phyloP scores from a whole-genome alignment of 305 asterid species.

The Fraxinus velutina region DNA sequence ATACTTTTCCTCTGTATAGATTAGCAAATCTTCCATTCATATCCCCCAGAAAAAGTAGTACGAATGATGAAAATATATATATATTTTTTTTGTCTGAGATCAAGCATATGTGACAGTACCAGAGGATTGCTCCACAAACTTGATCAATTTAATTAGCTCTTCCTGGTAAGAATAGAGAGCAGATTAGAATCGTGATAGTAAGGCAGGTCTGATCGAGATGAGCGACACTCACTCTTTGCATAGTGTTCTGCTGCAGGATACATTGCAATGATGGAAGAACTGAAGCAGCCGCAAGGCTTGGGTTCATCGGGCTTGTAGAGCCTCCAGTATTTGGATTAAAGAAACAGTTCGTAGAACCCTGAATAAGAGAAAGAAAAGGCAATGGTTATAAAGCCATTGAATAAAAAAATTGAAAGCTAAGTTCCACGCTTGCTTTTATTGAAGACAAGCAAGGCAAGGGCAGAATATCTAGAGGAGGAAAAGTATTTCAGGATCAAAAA shows the following conservation, averaged over 20 bases:
- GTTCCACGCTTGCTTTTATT: constrained; percentile 22
- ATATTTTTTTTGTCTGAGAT: not conserved
- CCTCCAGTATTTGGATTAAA: constrained; percentile 45
- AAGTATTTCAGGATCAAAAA: not conserved
- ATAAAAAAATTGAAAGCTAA: constrained; percentile 25
- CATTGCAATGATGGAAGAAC: constrained; percentile 67
- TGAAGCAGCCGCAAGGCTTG: constrained; percentile 45
- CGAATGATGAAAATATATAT: not conserved
- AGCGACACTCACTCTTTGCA: constrained; percentile 62
- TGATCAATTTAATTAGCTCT: constrained; percentile 65
- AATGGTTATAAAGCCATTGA: constrained; percentile 42
- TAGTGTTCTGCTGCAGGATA: constrained; percentile 68
- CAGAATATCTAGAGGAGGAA: not conserved
- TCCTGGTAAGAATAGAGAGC: constrained; percentile 50
- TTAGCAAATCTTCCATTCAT: not conserved
- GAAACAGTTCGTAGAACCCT: constrained; percentile 49
- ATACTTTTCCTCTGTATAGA: not conserved
- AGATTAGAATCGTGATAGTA: constrained; percentile 28
- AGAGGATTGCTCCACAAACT: constrained; percentile 62
- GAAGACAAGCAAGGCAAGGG: not conserved
- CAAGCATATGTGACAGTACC: constrained; percentile 43
- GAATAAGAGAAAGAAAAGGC: constrained; percentile 31
- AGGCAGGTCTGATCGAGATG: constrained; percentile 9
- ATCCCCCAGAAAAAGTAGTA: not conserved
- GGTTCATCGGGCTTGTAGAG: constrained; percentile 43